Evolutionary conservation across 768 basidiomycete genomes (phyloP), one percentile per base, ranked within the genome.

Genomic region (Boletus fagicola): DNA sequence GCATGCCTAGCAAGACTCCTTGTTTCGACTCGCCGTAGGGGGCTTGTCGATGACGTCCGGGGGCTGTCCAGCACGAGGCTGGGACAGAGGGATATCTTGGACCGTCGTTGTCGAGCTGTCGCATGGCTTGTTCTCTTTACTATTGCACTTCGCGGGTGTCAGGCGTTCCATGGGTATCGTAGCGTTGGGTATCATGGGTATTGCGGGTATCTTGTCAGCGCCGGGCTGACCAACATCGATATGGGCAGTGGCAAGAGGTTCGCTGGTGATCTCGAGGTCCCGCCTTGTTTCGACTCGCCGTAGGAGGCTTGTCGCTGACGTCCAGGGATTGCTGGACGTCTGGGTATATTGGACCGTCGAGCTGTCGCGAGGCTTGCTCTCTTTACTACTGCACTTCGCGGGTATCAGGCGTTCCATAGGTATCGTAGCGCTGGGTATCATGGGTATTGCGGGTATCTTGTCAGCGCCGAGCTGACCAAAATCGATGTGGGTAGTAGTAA

Each of bases 391-490:
- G 28, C 28, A 5, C 6, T 28, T 28, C 28, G 28, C 6, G 28
- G 28, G 28, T 28, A 28, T 28, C 28, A 28, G 28, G 28, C 28
- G 28, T 28, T 28, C 28, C 28, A 28, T 28, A 1, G 28, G 28
- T 28, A 28, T 28, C 28, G 6, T 28, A 6, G 6, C 5, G 3
- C 5, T 28, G 28, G 28, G 28, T 28, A 28, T 28, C 28, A 28
- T 26, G 26, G 26, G 26, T 26, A 26, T 26, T 26, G 5, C 26
- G 26, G 26, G 26, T 49, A 47, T 33, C 53, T 50, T 47, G 20
- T 33, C 28, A 49, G 63, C 57, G 6, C 53, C 20, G 42, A 51
- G 51, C 56, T 48, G 61, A 40, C 7, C 35, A 49, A 10, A 24
- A 16, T 50, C 54, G 12, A 46, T 31, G 16, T 26, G 44, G 28